These are phyloP conservation scores for Trichothecium sympodiale DNA, from an alignment of 2,329 filamentous ascomycete genomes.

Conservation along the genomic window DNA sequence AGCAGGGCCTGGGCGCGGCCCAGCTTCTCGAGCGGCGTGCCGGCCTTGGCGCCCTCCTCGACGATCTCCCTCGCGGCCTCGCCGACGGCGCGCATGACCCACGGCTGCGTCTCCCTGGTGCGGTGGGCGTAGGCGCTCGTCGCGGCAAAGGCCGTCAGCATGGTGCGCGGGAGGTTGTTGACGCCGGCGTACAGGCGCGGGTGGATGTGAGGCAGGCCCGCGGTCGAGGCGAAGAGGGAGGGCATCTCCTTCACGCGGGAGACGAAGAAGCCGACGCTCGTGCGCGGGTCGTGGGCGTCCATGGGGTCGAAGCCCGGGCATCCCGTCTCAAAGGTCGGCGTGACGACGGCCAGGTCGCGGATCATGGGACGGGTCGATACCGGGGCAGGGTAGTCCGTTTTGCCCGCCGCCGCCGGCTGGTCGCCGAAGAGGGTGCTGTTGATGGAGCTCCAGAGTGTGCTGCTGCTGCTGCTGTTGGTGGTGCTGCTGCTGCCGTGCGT, in stretches of 20 bases:
- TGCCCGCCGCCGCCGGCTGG: slow-evolving; percentile 8
- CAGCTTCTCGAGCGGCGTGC: slow-evolving; percentile 24
- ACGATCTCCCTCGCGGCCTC: slow-evolving; percentile 25
- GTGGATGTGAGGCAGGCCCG: slow-evolving; percentile 30
- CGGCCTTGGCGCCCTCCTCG: slow-evolving; percentile 19
- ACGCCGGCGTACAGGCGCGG: slow-evolving; percentile 25
- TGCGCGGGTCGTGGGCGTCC: slow-evolving; percentile 23
- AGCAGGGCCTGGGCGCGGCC: slow-evolving; percentile 31
- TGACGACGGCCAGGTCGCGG: slow-evolving; percentile 18
- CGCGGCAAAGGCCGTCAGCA: slow-evolving; percentile 28
- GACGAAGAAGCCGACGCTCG: slow-evolving; percentile 23
- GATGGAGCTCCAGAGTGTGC: background rate
- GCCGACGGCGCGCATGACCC: slow-evolving; percentile 26
- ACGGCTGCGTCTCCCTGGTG: slow-evolving; percentile 24
- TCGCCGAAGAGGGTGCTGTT: slow-evolving; percentile 12
- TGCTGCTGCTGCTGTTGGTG: slow-evolving; percentile 2
- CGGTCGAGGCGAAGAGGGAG: slow-evolving; percentile 21
- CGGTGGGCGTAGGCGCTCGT: slow-evolving; percentile 26
- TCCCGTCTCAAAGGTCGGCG: slow-evolving; percentile 5
- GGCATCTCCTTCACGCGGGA: slow-evolving; percentile 19
- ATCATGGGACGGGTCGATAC: slow-evolving; percentile 6
- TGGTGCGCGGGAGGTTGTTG: slow-evolving; percentile 23
- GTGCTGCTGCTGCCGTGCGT: background rate
- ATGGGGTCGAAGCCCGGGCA: slow-evolving; percentile 17
- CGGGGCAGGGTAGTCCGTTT: slow-evolving; percentile 3